Base-by-base conservation (phyloP, 352 stramenopile genomes). In the Pythium dissotocum region DNA sequence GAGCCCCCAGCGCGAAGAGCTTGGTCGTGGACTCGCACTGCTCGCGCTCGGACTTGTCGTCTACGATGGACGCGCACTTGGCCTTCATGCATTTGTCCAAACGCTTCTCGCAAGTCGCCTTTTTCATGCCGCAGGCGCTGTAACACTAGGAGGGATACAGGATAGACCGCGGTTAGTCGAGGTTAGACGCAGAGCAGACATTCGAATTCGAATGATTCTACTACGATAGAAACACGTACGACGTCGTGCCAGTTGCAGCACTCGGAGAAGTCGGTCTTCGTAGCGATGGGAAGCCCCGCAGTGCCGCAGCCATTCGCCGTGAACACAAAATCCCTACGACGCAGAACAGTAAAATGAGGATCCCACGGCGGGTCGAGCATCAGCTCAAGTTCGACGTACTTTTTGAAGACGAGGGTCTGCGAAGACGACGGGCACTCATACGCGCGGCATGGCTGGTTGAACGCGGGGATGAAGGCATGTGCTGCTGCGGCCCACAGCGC, bases 201-300 rank as follows among this genome's bases (percentile, higher is more conserved):
- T 32, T 59, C n/a, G 10, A 51, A 53, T 48, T 44, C 12, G 49
- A 56, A 56, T 56, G 49, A 16, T 38, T 14, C 21, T 12, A 56
- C 28, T 30, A 30, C 28, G 4, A 28, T 38, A 9, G 49, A n/a
- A 6, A 24, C 21, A 49, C 78, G 33, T 77, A 93, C 85, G 52
- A 77, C 83, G 64, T 94, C 83, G 69, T 94, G 86, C 82, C 82
- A 90, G 58, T 94, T 88, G 70, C 86, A 94, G 76, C 86, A 94
- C 28, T 89, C 76, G 30, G 80, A 65, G 61, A 92, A 88, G 35
- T 92, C 80, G 7, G 69, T 56, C 4, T 64, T 63, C 0, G 73
- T 70, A 36, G 38, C 77, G 65, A 94, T 83, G 2, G 82, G 77
- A 51, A 92, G 74, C 42, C 66, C 74, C 12, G 80, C 78, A 2